These are phyloP conservation scores for Hyaloscypha variabilis DNA, from an alignment of 495 filamentous ascomycete species.

Conservation along the genomic window DNA sequence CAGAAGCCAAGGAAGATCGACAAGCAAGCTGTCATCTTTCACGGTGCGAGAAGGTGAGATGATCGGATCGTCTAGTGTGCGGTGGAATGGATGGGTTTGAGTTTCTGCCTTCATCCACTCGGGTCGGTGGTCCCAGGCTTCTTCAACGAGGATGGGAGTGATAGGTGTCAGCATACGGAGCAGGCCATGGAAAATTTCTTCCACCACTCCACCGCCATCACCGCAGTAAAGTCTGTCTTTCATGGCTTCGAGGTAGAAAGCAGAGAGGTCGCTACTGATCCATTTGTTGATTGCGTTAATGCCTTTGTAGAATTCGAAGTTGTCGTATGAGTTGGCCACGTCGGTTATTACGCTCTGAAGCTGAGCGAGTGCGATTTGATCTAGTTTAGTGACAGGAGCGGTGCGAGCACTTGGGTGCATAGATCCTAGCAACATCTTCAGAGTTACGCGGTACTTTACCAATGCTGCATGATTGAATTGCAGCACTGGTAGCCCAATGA, in stretches of 20 bases:
- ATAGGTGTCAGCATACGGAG: constrained; percentile 79
- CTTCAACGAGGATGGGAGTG: constrained; percentile 82
- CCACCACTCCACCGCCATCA: constrained; percentile 65
- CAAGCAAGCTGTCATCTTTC: constrained; percentile 36
- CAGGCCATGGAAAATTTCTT: constrained; percentile 69
- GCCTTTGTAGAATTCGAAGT: constrained; percentile 83
- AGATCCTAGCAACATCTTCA: constrained; percentile 86
- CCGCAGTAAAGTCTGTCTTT: constrained; percentile 92
- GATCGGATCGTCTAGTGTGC: constrained; percentile 31
- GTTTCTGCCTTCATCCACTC: constrained; percentile 55
- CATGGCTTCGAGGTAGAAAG: constrained; percentile 89
- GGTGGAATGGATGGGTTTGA: constrained; percentile 44
- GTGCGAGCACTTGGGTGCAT: constrained; percentile 60
- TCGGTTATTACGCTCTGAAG: constrained; percentile 61
- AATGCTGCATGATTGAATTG: constrained; percentile 71
- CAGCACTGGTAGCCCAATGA: constrained; percentile 75
- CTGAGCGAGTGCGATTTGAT: constrained; percentile 78
- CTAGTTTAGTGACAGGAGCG: constrained; percentile 52
- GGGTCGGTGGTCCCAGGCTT: constrained; percentile 81
- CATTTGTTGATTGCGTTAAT: constrained; percentile 73
- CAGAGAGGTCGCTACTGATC: constrained; percentile 79
- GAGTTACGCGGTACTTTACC: constrained; percentile 82
- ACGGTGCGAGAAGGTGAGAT: constrained; percentile 40
- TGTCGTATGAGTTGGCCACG: constrained; percentile 63
- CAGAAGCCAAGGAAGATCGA: constrained; percentile 60